Evolutionary conservation across 2,329 filamentous ascomycete genomes (phyloP), one percentile per base, ranked within the genome.

Genomic region (Ceratocystis destructans): DNA sequence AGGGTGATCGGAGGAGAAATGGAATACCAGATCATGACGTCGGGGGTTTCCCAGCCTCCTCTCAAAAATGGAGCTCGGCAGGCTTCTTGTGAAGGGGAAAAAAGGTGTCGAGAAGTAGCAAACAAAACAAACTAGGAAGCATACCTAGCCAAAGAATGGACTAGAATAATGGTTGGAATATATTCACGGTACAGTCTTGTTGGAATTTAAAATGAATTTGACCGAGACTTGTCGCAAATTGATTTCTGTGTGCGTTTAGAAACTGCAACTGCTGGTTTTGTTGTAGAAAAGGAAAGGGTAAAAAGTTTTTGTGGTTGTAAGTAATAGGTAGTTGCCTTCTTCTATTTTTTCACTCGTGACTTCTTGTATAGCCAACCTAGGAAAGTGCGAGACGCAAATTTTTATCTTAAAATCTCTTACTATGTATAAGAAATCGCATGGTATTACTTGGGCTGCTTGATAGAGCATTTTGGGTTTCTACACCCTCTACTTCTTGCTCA

Each of bases 1-100:
- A 65, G 5, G 20, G 17, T 57, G 61, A 68, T 66, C 33, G 37
- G 37, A 33, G 33, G 59, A 57, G 37, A 68, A 33, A 61, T 59
- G 48, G 48, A 55, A 55, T 33, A 59, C 33, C 59, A 63, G 31
- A 65, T 46, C 44, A 46, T 59, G 50, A 59, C 64, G 57, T 55
- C 45, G 45, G 64, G 22, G 44, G 12, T 31, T 48, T 48, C 61
- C 61, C 61, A 63, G 61, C 66, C 61, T 67, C 59, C 63, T 41
- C 37, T 22, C 25, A 33, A 64, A 62, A 65, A 62, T 22, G 61
- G 63, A 33, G n/a, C n/a, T 41, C n/a, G 55, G 28, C 44, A 44
- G 33, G 41, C 44, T 28, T 68, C 45, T 28, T 68, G 41, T 59
- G 67, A 68, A 22, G 65, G 65, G 8, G 67, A 59, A 64, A 59